Percentiles rank a stretch among this genome's conserved stretches.
phyloP scores from a whole-genome alignment of 495 filamentous ascomycete genomes.

The Neurospora sp. region DNA sequence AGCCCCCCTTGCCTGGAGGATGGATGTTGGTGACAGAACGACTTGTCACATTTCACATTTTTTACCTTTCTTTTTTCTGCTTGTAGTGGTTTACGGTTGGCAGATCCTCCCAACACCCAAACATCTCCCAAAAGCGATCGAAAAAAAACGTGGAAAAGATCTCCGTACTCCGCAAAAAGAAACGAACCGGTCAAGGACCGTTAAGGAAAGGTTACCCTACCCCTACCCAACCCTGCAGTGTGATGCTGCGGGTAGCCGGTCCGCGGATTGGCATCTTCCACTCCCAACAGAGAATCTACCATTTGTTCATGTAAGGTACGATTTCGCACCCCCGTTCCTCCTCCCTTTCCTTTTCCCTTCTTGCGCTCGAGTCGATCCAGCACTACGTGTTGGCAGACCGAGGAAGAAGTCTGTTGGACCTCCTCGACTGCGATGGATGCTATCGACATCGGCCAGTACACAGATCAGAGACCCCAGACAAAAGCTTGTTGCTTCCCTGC shows the following conservation, averaged over 20 bases:
- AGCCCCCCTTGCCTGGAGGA: not conserved
- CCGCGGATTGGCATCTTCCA: not conserved
- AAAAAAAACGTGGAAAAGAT: not conserved
- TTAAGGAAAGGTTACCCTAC: not conserved
- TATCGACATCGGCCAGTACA: not conserved
- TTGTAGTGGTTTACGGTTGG: not conserved
- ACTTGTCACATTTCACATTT: not conserved
- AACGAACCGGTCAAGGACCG: not conserved
- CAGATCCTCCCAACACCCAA: not conserved
- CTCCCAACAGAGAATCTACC: not conserved
- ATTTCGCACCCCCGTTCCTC: not conserved
- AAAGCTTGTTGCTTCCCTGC: not conserved
- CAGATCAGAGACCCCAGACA: not conserved
- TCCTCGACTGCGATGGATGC: not conserved
- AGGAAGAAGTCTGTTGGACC: not conserved
- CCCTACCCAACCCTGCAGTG: not conserved
- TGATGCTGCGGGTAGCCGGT: not conserved
- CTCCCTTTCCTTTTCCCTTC: not conserved
- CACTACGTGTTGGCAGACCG: not conserved
- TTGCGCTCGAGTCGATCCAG: not conserved
- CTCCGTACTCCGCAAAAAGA: not conserved
- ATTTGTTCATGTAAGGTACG: not conserved
- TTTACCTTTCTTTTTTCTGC: not conserved
- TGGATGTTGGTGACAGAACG: not conserved
- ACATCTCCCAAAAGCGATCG: not conserved